A percentile compares a stretch with the other conserved stretches of the same genome.
These are phyloP conservation scores for Albizia julibrissin DNA, from an alignment of 306 rosid species.

Conservation along the genomic window DNA sequence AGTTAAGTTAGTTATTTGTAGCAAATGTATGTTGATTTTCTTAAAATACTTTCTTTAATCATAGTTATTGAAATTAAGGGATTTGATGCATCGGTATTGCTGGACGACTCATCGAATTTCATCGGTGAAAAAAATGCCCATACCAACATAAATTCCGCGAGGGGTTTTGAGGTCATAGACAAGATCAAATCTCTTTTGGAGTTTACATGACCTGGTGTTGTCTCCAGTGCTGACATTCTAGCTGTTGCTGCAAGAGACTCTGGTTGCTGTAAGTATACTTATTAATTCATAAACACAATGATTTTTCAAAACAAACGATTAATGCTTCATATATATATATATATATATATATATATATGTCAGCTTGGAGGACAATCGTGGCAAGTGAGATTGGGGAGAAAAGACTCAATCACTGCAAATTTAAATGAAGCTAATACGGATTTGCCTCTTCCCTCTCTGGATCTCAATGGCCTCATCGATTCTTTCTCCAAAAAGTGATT, in stretches of 20 bases:
- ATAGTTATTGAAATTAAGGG: conserved; percentile 32
- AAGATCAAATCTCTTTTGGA: conserved; percentile 43
- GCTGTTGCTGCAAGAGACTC: conserved; percentile 54
- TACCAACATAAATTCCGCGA: conserved; percentile 45
- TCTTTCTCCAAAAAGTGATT: conserved; percentile 47
- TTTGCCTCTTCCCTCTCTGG: conserved; percentile 46
- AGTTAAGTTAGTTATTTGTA: neutral
- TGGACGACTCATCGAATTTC: conserved; percentile 44
- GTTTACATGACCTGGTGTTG: conserved; percentile 34
- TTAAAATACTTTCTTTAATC: no score
- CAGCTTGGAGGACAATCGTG: conserved; percentile 50
- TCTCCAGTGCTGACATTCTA: conserved; percentile 61
- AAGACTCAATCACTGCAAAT: conserved; percentile 58
- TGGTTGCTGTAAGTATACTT: conserved; percentile 38
- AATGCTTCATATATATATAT: neutral
- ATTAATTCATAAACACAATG: neutral
- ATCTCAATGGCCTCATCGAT: conserved; percentile 40
- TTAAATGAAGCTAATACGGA: conserved; percentile 36
- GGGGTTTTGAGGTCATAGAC: conserved; percentile 59
- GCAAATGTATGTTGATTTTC: no score
- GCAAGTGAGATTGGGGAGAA: conserved; percentile 51
- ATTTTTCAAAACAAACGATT: neutral
- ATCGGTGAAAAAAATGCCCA: conserved; percentile 43
- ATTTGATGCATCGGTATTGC: conserved; percentile 58
- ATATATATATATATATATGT: neutral